phyloP scores from a whole-genome alignment of 139 green algal genomes.

The Volvox africanus region DNA sequence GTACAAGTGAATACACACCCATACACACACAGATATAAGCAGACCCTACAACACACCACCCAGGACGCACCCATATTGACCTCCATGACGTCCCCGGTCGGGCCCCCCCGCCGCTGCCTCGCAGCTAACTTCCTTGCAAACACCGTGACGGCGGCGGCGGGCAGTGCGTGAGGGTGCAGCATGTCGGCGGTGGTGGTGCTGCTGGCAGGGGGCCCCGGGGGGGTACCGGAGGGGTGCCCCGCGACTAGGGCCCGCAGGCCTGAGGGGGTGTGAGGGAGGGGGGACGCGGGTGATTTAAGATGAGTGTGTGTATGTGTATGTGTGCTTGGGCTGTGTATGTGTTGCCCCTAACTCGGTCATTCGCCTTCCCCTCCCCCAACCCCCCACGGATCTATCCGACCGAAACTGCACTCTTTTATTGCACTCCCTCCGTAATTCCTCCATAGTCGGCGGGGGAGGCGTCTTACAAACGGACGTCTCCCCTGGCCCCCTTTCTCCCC shows the following conservation, averaged over 20 bases:
- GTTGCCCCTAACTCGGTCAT: too few relatives aligned
- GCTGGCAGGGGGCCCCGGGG: neutral
- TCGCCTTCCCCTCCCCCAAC: too few relatives aligned
- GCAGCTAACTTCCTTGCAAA: slow-evolving; percentile 14
- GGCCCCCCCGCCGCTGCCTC: neutral
- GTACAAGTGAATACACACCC: neutral
- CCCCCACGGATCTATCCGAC: too few relatives aligned
- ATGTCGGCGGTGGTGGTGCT: neutral
- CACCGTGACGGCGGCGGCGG: neutral
- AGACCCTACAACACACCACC: too few relatives aligned
- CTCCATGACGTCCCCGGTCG: slow-evolving; percentile 2
- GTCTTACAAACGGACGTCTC: too few relatives aligned
- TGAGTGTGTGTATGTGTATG: too few relatives aligned
- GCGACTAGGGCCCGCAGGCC: neutral
- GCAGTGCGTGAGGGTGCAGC: slow-evolving; percentile 35
- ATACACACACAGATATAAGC: neutral
- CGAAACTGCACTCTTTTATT: too few relatives aligned
- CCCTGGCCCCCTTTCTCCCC: too few relatives aligned
- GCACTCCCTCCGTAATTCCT: too few relatives aligned
- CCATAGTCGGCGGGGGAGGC: too few relatives aligned
- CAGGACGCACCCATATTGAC: neutral
- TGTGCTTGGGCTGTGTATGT: neutral
- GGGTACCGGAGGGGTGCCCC: neutral
- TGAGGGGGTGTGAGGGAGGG: neutral
- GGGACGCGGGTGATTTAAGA: neutral